Conservation (phyloP, 148 eudicot species). For the Camellia sinensis region DNA sequence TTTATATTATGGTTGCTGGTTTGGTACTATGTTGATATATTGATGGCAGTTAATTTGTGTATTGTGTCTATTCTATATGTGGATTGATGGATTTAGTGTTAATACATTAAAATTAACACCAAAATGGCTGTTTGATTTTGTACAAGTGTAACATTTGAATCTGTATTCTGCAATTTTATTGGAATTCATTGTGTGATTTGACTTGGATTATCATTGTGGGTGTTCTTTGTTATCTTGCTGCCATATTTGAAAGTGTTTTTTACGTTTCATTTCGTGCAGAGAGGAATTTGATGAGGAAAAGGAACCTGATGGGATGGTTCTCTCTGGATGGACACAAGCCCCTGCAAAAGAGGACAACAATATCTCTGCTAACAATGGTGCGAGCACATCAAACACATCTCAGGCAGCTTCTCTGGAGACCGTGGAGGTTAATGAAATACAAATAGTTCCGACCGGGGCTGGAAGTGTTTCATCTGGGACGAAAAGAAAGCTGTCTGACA, state of each 20-base stretch:
- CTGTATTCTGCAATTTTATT: too few relatives aligned
- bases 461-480: constrained; percentile 27
- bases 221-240: background rate
- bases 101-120: too few relatives aligned
- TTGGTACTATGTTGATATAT: too few relatives aligned
- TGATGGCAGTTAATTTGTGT: background rate
- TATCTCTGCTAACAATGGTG: constrained; percentile 46
- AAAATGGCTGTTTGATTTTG: too few relatives aligned
- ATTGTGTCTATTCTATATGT: background rate
- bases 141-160: too few relatives aligned
- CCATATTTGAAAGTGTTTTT: background rate
- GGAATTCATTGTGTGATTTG: background rate
- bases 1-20: too few relatives aligned
- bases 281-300: constrained; percentile 96
- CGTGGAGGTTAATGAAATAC: constrained; percentile 35
- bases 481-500: constrained; percentile 69
- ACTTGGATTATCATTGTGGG: background rate
- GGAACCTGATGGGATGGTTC: constrained; percentile 97
- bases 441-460: constrained; percentile 18
- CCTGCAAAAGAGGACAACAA: constrained; percentile 42
- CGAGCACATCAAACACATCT: constrained; percentile 43
- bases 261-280: constrained; percentile 32
- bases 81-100: background rate
- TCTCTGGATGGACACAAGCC: constrained; percentile 74
- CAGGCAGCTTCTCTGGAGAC: constrained; percentile 28